A percentile compares a stretch with the other conserved stretches of the same genome.
These are phyloP conservation scores for Russula ochroleuca DNA, from an alignment of 768 basidiomycete species.

Conservation along the genomic window DNA sequence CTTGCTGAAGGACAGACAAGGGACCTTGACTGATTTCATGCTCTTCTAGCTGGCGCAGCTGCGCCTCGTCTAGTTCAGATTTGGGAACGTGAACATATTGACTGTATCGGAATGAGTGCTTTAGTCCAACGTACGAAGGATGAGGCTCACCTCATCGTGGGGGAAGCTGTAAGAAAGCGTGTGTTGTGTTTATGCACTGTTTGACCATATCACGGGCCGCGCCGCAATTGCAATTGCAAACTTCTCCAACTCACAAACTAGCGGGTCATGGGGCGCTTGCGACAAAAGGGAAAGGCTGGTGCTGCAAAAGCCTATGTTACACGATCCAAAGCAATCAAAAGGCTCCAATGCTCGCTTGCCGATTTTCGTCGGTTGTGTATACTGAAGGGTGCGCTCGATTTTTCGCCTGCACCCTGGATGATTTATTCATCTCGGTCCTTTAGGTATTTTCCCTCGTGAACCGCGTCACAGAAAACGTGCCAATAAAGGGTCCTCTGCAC, in stretches of 20 bases:
- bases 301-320: slow-evolving; percentile 91
- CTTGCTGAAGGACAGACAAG: slow-evolving; percentile 91
- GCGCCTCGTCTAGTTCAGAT: slow-evolving; percentile 95
- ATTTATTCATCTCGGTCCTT: slow-evolving; percentile 20
- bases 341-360: slow-evolving; percentile 91
- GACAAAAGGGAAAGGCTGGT: slow-evolving; percentile 83
- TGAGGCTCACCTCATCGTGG: slow-evolving; percentile 26
- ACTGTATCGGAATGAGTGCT: slow-evolving; percentile 41
- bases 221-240: background rate
- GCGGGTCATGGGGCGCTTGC: slow-evolving; percentile 66
- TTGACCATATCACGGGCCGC: background rate
- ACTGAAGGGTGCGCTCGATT: slow-evolving; percentile 71
- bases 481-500: slow-evolving; percentile 96
- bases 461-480: slow-evolving; percentile 87
- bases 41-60: slow-evolving; percentile 93
- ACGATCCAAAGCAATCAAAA: slow-evolving; percentile 86
- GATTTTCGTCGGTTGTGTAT: slow-evolving; percentile 98
- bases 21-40: slow-evolving; percentile 99
- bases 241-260: background rate
- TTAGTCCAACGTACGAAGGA: background rate
- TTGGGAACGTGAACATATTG: slow-evolving; percentile 97
- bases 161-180: background rate
- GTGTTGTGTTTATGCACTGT: slow-evolving; percentile 3
- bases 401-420: background rate
- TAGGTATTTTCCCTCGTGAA: slow-evolving; percentile 97